Conservation (phyloP, 2,329 filamentous ascomycete species). For the Fusarium clavum region DNA sequence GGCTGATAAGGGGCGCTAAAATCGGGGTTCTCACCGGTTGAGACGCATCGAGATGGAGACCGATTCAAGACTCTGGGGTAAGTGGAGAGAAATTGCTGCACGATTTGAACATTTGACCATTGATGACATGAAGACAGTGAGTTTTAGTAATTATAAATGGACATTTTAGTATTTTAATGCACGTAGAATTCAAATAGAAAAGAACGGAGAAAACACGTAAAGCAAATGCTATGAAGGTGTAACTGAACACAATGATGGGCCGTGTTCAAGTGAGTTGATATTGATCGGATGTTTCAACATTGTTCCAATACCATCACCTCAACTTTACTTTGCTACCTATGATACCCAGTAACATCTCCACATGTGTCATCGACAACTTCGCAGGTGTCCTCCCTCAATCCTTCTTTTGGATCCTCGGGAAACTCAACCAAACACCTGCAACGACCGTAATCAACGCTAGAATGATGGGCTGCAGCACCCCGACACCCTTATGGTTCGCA, state of each 20-base stretch:
- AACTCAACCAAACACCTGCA: slow-evolving; percentile 51
- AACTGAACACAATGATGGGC: too few relatives aligned
- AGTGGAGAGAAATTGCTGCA: fast-evolving
- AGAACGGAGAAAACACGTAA: too few relatives aligned
- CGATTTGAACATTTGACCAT: neutral
- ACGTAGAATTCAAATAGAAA: too few relatives aligned
- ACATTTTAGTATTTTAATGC: too few relatives aligned
- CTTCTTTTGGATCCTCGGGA: slow-evolving; percentile 52
- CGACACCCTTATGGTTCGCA: slow-evolving; percentile 62
- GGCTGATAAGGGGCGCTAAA: neutral
- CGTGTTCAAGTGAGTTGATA: too few relatives aligned
- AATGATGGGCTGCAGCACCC: slow-evolving; percentile 63
- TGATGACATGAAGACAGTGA: neutral
- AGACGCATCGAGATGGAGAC: neutral
- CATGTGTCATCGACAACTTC: fast-evolving
- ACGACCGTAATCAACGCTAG: slow-evolving; percentile 56
- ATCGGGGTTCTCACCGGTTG: slow-evolving; percentile 22
- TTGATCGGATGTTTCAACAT: too few relatives aligned
- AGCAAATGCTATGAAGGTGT: too few relatives aligned
- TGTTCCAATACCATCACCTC: fast-evolving
- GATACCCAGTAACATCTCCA: neutral
- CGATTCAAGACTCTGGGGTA: slow-evolving; percentile 12
- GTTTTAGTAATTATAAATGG: neutral
- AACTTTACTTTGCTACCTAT: fast-evolving
- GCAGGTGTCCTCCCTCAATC: slow-evolving; percentile 18